Conservation (phyloP, 192 early-diverging fungal genomes). For the Backusella westeae region DNA sequence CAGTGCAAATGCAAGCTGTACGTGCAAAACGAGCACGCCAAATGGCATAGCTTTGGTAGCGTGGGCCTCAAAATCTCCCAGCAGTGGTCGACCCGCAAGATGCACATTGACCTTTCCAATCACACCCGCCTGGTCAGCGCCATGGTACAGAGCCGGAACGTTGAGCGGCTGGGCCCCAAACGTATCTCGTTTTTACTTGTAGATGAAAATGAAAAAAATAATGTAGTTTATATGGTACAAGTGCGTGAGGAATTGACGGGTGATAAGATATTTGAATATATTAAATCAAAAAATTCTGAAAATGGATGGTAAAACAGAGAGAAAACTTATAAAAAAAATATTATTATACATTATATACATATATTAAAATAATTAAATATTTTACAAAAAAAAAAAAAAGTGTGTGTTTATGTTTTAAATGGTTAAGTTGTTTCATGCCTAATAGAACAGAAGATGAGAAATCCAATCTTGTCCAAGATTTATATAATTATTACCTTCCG, state of each 20-base stretch:
- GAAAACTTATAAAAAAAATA: neutral
- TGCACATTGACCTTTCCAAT: constrained; percentile 44
- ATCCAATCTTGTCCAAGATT: too few species aligned
- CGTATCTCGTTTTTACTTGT: constrained; percentile 49
- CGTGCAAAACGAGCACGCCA: constrained; percentile 51
- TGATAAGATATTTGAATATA: constrained; percentile 45
- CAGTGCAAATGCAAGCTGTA: constrained; percentile 50
- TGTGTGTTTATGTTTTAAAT: neutral
- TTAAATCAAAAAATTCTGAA: constrained; percentile 34
- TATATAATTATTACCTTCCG: constrained; percentile 21
- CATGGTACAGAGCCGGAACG: constrained; percentile 48
- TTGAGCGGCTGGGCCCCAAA: constrained; percentile 47
- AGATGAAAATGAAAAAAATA: constrained; percentile 42
- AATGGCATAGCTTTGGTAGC: constrained; percentile 49
- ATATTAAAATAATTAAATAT: too few species aligned
- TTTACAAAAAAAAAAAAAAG: neutral
- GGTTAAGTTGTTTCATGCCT: neutral
- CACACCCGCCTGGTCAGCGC: constrained; percentile 40
- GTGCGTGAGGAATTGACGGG: constrained; percentile 50
- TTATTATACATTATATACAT: too few species aligned
- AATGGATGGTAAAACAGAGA: constrained; percentile 26
- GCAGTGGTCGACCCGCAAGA: constrained; percentile 46
- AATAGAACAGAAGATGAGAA: too few species aligned
- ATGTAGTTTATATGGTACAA: constrained; percentile 56
- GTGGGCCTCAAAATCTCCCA: constrained; percentile 44